phyloP scores from a whole-genome alignment of 169 alveolate genomes.

The Neospora caninum region DNA sequence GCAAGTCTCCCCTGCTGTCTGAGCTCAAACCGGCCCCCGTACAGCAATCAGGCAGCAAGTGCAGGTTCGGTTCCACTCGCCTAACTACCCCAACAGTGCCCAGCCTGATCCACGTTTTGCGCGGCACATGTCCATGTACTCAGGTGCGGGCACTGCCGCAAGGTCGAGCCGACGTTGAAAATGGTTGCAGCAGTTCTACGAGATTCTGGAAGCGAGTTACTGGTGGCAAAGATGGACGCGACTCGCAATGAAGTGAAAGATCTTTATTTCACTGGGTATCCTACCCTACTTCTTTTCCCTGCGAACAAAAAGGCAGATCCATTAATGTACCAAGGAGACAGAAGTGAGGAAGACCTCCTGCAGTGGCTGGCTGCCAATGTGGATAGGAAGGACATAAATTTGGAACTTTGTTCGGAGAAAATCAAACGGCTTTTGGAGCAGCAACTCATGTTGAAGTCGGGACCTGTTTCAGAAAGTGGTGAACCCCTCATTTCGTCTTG shows the following conservation, averaged over 20 bases:
- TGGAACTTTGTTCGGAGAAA: background rate
- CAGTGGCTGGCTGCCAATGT: conserved; percentile 41
- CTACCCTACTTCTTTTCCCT: conserved; percentile 48
- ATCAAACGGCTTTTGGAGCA: background rate
- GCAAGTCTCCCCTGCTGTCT: background rate
- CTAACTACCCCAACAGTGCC: too few species aligned
- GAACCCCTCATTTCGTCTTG: background rate
- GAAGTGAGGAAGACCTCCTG: conserved; percentile 49
- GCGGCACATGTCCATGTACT: background rate
- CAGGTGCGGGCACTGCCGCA: conserved; percentile 68
- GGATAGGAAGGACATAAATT: background rate
- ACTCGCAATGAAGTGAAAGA: conserved; percentile 57
- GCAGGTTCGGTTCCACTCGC: background rate
- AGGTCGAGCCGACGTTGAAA: conserved; percentile 60
- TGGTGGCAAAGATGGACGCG: conserved; percentile 59
- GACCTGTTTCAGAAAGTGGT: background rate
- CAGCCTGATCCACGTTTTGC: background rate
- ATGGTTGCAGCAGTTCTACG: conserved; percentile 18
- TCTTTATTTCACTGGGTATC: conserved; percentile 42
- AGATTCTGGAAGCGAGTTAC: background rate
- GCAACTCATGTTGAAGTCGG: background rate
- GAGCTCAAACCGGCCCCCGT: background rate
- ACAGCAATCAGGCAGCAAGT: background rate
- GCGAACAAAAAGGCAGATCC: conserved; percentile 31
- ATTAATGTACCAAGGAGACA: conserved; percentile 42